A percentile compares a stretch with the other conserved stretches of the same genome.
These are phyloP conservation scores for Heimioporus retisporus DNA, from an alignment of 1,284 basidiomycete genomes.

Conservation along the genomic window DNA sequence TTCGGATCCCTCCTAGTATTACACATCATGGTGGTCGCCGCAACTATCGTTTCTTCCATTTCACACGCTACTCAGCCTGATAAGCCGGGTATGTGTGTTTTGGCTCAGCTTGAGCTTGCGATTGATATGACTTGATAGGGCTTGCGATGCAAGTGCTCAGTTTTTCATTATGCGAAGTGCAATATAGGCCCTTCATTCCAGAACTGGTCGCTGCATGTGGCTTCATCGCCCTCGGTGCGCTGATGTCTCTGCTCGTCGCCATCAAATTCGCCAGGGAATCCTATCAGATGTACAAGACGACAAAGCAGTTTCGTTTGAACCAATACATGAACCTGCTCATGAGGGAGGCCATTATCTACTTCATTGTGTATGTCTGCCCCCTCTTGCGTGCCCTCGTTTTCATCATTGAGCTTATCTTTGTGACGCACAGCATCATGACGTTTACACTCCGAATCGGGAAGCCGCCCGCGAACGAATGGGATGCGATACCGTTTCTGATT, in stretches of 20 bases:
- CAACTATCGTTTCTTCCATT: not conserved
- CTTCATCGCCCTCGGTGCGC: not conserved
- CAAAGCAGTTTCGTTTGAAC: not conserved
- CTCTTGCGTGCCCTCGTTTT: too few species aligned
- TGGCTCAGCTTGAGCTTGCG: not conserved
- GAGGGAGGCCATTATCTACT: not conserved
- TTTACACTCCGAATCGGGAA: too few species aligned
- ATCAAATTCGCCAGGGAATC: not conserved
- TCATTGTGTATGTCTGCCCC: too few species aligned
- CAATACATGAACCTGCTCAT: not conserved
- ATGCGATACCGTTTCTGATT: too few species aligned
- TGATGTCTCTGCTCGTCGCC: not conserved
- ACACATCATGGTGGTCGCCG: not conserved
- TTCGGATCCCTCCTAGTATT: not conserved
- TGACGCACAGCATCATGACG: too few species aligned
- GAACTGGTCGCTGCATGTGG: not conserved
- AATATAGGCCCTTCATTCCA: not conserved
- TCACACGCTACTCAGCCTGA: not conserved
- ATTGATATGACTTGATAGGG: not conserved
- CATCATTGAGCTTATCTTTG: too few species aligned
- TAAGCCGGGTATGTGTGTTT: not conserved
- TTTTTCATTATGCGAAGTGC: not conserved
- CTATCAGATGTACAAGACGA: not conserved
- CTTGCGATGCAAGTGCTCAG: not conserved
- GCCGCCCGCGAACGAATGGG: too few species aligned